phyloP scores from a whole-genome alignment of 768 basidiomycete species.

The Amanita pseudoporphyria region DNA sequence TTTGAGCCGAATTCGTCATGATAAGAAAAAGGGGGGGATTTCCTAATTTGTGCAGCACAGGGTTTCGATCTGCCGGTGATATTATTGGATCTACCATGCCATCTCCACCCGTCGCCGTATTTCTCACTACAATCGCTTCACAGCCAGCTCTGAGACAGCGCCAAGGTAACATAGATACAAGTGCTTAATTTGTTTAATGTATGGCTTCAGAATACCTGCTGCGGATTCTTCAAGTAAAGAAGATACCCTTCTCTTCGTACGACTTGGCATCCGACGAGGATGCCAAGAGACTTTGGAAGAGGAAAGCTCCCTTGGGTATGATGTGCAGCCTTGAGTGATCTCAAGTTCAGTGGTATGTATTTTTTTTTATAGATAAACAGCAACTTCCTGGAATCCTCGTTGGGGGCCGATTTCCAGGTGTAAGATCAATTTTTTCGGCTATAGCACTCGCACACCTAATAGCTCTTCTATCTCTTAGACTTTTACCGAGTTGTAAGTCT shows the following conservation, averaged over 20 bases:
- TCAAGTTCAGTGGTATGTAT: background rate
- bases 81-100: constrained; percentile 36
- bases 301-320: constrained; percentile 64
- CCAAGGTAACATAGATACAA: constrained; percentile 45
- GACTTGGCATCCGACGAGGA: constrained; percentile 80
- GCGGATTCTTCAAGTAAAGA: constrained; percentile 78
- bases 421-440: constrained; percentile 27
- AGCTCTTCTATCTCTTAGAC: constrained; percentile 30
- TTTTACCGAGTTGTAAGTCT: constrained; percentile 62
- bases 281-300: constrained; percentile 71
- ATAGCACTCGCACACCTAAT: background rate
- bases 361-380: constrained; percentile 51
- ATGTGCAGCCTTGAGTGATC: constrained; percentile 6
- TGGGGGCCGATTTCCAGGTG: constrained; percentile 68
- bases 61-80: no score
- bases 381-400: constrained; percentile 80
- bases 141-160: constrained; percentile 69
- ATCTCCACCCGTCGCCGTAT: constrained; percentile 76
- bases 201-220: constrained; percentile 61
- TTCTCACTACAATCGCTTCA: constrained; percentile 83
- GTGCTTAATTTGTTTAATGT: background rate
- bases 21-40: background rate
- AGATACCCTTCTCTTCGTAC: constrained; percentile 72
- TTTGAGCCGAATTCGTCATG: constrained; percentile 16
- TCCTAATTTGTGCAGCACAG: background rate